Evolutionary conservation across 768 basidiomycete genomes (phyloP).

Genomic region (Rhodosporidiobolus odoratus): DNA sequence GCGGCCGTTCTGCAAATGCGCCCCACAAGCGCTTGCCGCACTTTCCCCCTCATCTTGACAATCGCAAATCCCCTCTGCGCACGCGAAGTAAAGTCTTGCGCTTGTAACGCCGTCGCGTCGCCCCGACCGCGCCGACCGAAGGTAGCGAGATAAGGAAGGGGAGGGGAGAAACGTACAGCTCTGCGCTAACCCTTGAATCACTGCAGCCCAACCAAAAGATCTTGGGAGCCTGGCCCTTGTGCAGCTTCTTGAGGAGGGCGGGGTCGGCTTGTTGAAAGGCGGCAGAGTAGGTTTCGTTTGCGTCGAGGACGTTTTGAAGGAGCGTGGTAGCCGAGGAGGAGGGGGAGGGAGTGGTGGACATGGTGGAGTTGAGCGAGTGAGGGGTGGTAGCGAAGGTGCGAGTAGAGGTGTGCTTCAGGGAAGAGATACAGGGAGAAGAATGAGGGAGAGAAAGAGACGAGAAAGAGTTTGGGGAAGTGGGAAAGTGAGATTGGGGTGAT

Average conservation of each 20-base stretch:
- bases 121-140: not conserved
- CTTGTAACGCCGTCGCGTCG: not conserved
- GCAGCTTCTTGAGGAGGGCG: constrained; percentile 35
- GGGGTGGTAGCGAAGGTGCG: too few species aligned
- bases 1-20: too few species aligned
- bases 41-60: too few species aligned
- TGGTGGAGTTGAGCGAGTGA: not conserved
- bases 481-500: not conserved
- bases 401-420: not conserved
- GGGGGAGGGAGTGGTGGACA: not conserved
- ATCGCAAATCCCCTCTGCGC: too few species aligned
- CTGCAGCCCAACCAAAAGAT: constrained; percentile 43
- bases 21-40: too few species aligned
- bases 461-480: not conserved
- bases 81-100: not conserved
- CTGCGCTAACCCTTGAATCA: constrained; percentile 40
- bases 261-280: constrained; percentile 34
- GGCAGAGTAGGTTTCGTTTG: constrained; percentile 36
- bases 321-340: not conserved
- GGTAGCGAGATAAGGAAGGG: not conserved
- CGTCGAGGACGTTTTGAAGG: constrained; percentile 24
- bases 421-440: not conserved
- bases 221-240: constrained; percentile 34
- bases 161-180: constrained; percentile 22
- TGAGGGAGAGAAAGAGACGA: not conserved